These are phyloP conservation scores for Podila epigama DNA, from an alignment of 192 early-diverging fungal species.

Conservation along the genomic window DNA sequence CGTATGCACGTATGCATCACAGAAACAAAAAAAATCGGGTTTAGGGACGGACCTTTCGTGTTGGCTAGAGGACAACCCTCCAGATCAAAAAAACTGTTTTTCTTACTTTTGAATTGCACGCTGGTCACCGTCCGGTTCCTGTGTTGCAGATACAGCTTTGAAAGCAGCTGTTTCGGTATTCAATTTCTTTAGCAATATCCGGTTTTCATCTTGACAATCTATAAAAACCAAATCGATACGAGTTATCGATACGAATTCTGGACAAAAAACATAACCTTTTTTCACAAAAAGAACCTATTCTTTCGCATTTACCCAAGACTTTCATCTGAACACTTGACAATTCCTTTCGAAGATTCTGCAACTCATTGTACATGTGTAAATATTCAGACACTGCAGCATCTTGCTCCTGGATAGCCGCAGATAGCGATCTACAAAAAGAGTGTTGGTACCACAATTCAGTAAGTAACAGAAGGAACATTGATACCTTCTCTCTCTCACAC, in stretches of 20 bases:
- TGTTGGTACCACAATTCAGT: too few species aligned
- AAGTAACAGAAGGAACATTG: too few species aligned
- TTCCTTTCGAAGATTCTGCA: slow-evolving; percentile 9
- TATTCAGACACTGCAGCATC: slow-evolving; percentile 34
- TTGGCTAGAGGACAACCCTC: too few species aligned
- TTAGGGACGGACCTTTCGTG: too few species aligned
- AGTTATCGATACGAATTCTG: too few species aligned
- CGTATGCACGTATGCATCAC: not conserved
- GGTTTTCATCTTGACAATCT: slow-evolving; percentile 42
- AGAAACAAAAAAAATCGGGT: not conserved
- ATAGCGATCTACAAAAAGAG: slow-evolving; percentile 6
- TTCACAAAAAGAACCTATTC: not conserved
- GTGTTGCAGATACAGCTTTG: slow-evolving; percentile 1
- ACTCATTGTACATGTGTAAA: slow-evolving; percentile 16
- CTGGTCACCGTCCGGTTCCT: slow-evolving; percentile 10
- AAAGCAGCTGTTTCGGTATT: slow-evolving; percentile 8
- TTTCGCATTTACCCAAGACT: slow-evolving; percentile 33
- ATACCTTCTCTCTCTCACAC: too few species aligned
- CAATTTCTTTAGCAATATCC: slow-evolving; percentile 5
- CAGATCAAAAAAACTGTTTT: not conserved
- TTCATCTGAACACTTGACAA: slow-evolving; percentile 6
- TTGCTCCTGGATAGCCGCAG: slow-evolving; percentile 11
- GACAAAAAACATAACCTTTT: not conserved
- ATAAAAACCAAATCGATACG: not conserved
- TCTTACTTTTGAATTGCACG: slow-evolving; percentile 8